These are phyloP conservation scores for Solanum raphanifolium DNA, from an alignment of 257 asterid genomes.

Conservation along the genomic window DNA sequence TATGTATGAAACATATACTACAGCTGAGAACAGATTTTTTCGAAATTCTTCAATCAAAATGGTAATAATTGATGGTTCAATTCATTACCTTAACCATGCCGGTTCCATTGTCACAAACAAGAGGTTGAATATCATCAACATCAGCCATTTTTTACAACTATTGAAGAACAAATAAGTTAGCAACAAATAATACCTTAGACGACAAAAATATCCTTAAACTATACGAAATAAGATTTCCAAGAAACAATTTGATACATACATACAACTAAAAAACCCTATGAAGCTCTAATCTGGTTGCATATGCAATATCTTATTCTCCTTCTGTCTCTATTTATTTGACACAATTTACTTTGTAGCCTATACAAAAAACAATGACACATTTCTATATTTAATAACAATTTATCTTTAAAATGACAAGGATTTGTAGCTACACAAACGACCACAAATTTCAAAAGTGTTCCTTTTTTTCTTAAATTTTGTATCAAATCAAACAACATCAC, in stretches of 20 bases:
- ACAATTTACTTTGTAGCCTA: rapidly evolving
- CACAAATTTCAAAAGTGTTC: neutral
- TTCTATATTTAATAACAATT: no score
- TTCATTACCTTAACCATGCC: slow-evolving; percentile 3
- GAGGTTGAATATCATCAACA: slow-evolving; percentile 4
- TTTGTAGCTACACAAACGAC: no score
- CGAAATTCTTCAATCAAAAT: neutral
- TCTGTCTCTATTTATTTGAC: neutral
- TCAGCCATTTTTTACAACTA: neutral
- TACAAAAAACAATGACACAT: neutral
- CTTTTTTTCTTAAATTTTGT: no score
- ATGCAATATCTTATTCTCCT: neutral
- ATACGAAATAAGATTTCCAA: neutral
- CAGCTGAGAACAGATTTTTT: neutral
- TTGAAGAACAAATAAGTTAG: neutral
- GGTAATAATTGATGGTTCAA: neutral
- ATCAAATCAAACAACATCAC: neutral
- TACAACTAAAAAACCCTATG: neutral
- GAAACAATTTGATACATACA: neutral
- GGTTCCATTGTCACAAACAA: slow-evolving; percentile 2
- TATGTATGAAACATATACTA: neutral
- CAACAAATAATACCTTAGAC: neutral
- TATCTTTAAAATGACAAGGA: no score
- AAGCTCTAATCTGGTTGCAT: neutral
- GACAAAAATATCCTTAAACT: neutral